Conservation (phyloP, 2,329 filamentous ascomycete species). For the Hypoxylon sp. region DNA sequence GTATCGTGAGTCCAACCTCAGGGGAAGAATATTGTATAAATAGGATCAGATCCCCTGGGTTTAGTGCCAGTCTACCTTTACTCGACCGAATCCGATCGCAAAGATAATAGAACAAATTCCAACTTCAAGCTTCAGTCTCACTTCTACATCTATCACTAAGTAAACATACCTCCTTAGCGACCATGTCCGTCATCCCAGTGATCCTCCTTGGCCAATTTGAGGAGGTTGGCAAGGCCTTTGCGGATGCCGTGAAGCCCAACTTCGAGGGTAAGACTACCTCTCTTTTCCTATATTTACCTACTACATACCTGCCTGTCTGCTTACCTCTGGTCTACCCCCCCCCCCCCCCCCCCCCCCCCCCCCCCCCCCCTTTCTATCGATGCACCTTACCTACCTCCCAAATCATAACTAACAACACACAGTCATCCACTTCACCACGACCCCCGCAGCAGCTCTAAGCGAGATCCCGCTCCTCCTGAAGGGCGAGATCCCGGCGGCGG, state of each 20-base stretch:
- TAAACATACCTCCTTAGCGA: slow-evolving; percentile 2
- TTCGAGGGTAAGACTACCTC: slow-evolving; percentile 25
- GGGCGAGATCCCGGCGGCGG: slow-evolving; percentile 14
- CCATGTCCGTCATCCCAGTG: slow-evolving; percentile 22
- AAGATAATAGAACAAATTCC: background rate
- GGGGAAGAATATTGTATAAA: slow-evolving; percentile 21
- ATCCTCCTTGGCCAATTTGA: slow-evolving; percentile 32
- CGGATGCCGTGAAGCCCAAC: slow-evolving; percentile 27
- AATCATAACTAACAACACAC: background rate
- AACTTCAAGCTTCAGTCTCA: background rate
- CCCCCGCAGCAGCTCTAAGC: slow-evolving; percentile 9
- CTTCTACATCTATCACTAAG: background rate
- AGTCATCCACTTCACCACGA: slow-evolving; percentile 26
- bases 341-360: background rate
- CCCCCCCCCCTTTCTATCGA: background rate
- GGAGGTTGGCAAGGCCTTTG: slow-evolving; percentile 23
- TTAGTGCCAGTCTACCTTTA: too few relatives aligned
- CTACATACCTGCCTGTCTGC: background rate
- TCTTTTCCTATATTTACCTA: too few relatives aligned
- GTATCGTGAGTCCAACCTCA: background rate
- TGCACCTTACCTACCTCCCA: background rate
- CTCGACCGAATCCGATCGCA: slow-evolving; percentile 8
- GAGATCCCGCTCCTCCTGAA: slow-evolving; percentile 21
- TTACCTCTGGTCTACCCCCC: background rate
- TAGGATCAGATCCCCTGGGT: background rate